These are phyloP conservation scores for Periglandula ipomoeae DNA, from an alignment of 2,329 filamentous ascomycete species.

Conservation along the genomic window DNA sequence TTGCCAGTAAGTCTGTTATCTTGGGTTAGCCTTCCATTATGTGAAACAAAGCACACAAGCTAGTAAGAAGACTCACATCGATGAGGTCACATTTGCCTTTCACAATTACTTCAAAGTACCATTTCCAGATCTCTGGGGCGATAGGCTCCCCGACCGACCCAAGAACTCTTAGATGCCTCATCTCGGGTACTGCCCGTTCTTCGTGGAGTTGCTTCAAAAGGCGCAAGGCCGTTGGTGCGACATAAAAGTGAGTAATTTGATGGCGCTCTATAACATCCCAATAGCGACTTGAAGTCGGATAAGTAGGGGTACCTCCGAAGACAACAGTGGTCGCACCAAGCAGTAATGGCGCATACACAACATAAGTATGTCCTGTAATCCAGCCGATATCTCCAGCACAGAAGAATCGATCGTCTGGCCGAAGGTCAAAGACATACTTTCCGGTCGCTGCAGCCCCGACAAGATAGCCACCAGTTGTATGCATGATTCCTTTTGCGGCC, in stretches of 20 bases:
- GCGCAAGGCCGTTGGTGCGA: slow-evolving; percentile 87
- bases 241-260: slow-evolving; percentile 94
- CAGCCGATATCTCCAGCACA: slow-evolving; percentile 97
- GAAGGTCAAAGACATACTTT: slow-evolving; percentile 98
- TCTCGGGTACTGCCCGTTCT: slow-evolving; percentile 79
- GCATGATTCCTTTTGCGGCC: slow-evolving; percentile 98
- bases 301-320: slow-evolving; percentile 95
- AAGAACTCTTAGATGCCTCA: slow-evolving; percentile 82
- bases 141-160: slow-evolving; percentile 97
- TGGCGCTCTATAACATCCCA: slow-evolving; percentile 98
- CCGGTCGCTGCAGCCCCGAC: slow-evolving; percentile 86
- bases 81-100: slow-evolving; percentile 89
- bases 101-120: slow-evolving; percentile 94
- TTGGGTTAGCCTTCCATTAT: slow-evolving; percentile 13
- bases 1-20: slow-evolving; percentile 93
- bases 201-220: slow-evolving; percentile 92
- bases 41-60: too few relatives aligned
- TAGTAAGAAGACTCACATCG: slow-evolving; percentile 54
- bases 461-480: slow-evolving; percentile 93
- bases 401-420: slow-evolving; percentile 89
- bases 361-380: slow-evolving; percentile 98
- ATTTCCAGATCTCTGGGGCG: slow-evolving; percentile 97
- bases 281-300: slow-evolving; percentile 96
- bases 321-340: slow-evolving; percentile 92
- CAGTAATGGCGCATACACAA: slow-evolving; percentile 90